Percentiles rank a stretch among this genome's conserved stretches.
phyloP scores from a whole-genome alignment of 768 basidiomycete genomes.

The Lactarius vividus region DNA sequence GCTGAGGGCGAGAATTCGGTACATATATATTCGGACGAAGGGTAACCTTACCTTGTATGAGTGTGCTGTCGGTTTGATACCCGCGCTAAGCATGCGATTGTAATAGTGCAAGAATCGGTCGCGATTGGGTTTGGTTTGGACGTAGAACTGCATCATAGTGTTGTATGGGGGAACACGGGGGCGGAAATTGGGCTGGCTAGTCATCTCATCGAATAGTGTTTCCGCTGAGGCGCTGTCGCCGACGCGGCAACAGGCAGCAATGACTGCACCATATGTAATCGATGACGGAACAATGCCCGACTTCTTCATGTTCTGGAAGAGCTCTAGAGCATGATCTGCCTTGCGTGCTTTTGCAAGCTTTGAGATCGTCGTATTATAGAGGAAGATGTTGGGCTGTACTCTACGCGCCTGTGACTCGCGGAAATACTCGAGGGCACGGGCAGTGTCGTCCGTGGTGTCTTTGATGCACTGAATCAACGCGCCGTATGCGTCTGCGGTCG shows the following conservation, averaged over 20 bases:
- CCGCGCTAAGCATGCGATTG: constrained; percentile 54
- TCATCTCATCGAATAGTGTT: constrained; percentile 84
- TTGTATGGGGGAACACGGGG: constrained; percentile 95
- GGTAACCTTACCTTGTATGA: constrained; percentile 81
- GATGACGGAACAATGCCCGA: constrained; percentile 62
- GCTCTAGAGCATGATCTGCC: constrained; percentile 80
- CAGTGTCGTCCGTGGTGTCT: constrained; percentile 94
- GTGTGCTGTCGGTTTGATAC: constrained; percentile 77
- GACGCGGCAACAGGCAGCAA: constrained; percentile 90
- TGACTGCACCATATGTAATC: constrained; percentile 93
- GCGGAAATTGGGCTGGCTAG: constrained; percentile 63
- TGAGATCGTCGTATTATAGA: constrained; percentile 97
- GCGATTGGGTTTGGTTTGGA: constrained; percentile 85
- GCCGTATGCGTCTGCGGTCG: constrained; percentile 89
- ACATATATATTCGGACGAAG: constrained; percentile 5
- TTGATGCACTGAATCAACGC: constrained; percentile 83
- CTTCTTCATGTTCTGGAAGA: constrained; percentile 87
- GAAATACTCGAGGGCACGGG: constrained; percentile 82
- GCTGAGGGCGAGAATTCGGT: constrained; percentile 40
- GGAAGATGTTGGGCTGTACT: constrained; percentile 76
- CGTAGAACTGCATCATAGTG: constrained; percentile 98
- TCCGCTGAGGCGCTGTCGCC: constrained; percentile 85
- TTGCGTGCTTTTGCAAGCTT: constrained; percentile 94
- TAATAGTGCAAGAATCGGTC: constrained; percentile 74
- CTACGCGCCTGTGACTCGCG: constrained; percentile 68